Conservation (phyloP, 768 basidiomycete genomes). For the Trametes villosa region DNA sequence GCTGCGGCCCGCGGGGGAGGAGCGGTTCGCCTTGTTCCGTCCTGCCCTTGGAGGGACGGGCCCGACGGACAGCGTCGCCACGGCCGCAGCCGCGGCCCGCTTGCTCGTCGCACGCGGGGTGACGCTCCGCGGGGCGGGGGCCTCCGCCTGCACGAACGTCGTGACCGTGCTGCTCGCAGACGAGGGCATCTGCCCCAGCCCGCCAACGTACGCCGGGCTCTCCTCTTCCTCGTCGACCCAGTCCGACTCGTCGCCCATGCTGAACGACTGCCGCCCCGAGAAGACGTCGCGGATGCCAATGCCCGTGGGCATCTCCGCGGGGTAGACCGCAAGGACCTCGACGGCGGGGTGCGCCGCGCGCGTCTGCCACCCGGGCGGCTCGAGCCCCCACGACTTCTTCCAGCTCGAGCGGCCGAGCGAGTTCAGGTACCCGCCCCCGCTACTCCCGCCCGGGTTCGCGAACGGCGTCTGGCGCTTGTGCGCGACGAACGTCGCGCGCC, state of each 20-base stretch:
- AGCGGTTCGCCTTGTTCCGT: constrained; percentile 43
- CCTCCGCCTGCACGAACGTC: constrained; percentile 22
- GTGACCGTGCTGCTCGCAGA: constrained; percentile 19
- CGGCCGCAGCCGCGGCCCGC: constrained; percentile 20
- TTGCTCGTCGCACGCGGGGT: constrained; percentile 18
- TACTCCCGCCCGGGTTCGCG: constrained; percentile 51
- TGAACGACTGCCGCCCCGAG: constrained; percentile 64
- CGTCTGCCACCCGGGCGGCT: constrained; percentile 86
- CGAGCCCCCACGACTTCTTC: constrained; percentile 89
- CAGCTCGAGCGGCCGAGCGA: constrained; percentile 73
- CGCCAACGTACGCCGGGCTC: constrained; percentile 69
- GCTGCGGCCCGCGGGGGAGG: constrained; percentile 60
- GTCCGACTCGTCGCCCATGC: constrained; percentile 76
- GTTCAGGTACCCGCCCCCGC: constrained; percentile 41
- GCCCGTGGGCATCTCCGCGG: constrained; percentile 38
- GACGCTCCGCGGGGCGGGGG: constrained; percentile 19
- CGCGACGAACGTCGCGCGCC: constrained; percentile 71
- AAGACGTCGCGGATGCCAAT: constrained; percentile 81
- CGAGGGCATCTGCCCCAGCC: constrained; percentile 67
- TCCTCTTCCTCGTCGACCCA: constrained; percentile 92
- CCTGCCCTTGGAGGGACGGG: constrained; percentile 9
- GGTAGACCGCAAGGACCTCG: constrained; percentile 79
- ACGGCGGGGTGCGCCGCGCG: constrained; percentile 63
- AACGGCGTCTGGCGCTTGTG: constrained; percentile 83
- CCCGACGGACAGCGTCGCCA: constrained; percentile 17